Evolutionary conservation across 1,139 yeast genomes (phyloP).

Genomic region (Yamadazyma blattariae): DNA sequence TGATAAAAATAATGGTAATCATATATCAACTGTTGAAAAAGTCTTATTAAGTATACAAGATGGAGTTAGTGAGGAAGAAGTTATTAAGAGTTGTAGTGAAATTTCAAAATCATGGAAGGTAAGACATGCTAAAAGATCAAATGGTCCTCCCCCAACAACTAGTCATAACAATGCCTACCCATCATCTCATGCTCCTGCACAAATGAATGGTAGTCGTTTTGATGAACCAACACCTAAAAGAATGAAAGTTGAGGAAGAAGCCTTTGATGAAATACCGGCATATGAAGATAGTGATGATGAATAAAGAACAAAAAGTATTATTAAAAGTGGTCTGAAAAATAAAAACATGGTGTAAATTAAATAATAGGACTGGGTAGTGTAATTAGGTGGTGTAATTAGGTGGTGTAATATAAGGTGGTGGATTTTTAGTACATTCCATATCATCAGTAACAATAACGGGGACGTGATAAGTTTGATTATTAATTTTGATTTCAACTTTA

Average conservation of each 20-base stretch:
- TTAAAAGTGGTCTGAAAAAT: no score
- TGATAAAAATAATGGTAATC: slow-evolving; percentile 89
- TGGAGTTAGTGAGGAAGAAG: slow-evolving; percentile 77
- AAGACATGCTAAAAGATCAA: slow-evolving; percentile 31
- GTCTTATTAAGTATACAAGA: slow-evolving; percentile 83
- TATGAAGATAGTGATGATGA: slow-evolving; percentile 44
- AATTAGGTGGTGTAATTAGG: no score
- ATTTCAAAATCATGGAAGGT: slow-evolving; percentile 36
- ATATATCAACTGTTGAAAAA: slow-evolving; percentile 72
- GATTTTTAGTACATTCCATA: no score
- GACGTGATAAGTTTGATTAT: no score
- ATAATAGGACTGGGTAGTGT: no score
- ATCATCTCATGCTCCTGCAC: neutral
- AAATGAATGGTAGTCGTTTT: neutral
- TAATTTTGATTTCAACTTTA: no score
- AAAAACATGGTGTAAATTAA: no score
- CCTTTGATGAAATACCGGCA: slow-evolving; percentile 36
- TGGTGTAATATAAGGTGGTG: no score
- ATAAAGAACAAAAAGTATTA: no score
- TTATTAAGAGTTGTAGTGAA: slow-evolving; percentile 44
- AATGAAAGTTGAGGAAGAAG: slow-evolving; percentile 5
- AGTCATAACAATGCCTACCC: neutral
- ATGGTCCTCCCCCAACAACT: slow-evolving; percentile 8
- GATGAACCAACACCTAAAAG: slow-evolving; percentile 3
- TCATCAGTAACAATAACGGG: no score